Conservation (phyloP, 163 green algal genomes). For the Scenedesmus sp. region DNA sequence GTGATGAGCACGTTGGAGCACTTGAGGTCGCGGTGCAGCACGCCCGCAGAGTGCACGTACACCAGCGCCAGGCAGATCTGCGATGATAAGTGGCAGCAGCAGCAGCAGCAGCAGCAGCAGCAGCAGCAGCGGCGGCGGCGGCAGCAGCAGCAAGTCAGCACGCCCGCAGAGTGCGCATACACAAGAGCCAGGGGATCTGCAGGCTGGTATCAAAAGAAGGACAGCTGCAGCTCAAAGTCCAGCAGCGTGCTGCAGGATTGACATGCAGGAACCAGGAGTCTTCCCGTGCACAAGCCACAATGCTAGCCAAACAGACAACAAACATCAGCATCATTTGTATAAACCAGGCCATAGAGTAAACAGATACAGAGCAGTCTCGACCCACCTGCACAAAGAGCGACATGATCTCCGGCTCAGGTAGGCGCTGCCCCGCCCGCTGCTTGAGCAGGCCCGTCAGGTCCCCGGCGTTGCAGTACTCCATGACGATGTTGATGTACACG, state of each 20-base stretch:
- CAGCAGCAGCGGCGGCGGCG: not conserved
- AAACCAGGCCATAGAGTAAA: not conserved
- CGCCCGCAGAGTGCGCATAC: too few species aligned
- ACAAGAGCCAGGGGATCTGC: too few species aligned
- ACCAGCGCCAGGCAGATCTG: slow-evolving; percentile 65
- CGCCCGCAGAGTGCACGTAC: slow-evolving; percentile 67
- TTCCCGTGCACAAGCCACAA: too few species aligned
- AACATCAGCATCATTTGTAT: too few species aligned
- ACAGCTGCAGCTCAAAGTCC: too few species aligned
- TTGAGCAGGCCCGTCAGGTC: slow-evolving; percentile 72
- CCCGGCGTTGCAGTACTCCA: slow-evolving; percentile 72
- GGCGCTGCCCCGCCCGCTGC: slow-evolving; percentile 47
- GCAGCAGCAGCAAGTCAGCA: too few species aligned
- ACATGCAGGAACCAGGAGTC: too few species aligned
- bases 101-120: not conserved
- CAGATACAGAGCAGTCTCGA: not conserved
- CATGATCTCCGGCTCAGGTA: slow-evolving; percentile 75
- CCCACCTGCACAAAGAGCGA: slow-evolving; percentile 77
- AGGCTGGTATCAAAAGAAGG: too few species aligned
- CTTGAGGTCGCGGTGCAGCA: slow-evolving; percentile 85
- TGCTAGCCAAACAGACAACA: too few species aligned
- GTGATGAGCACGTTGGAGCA: slow-evolving; percentile 57
- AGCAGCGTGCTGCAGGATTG: too few species aligned
- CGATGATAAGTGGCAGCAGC: not conserved
- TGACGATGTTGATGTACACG: slow-evolving; percentile 68